Percentiles rank a stretch among this genome's conserved stretches.
Evolutionary conservation across 108 stramenopile species (phyloP).

Genomic region (Epipyxis sp.): DNA sequence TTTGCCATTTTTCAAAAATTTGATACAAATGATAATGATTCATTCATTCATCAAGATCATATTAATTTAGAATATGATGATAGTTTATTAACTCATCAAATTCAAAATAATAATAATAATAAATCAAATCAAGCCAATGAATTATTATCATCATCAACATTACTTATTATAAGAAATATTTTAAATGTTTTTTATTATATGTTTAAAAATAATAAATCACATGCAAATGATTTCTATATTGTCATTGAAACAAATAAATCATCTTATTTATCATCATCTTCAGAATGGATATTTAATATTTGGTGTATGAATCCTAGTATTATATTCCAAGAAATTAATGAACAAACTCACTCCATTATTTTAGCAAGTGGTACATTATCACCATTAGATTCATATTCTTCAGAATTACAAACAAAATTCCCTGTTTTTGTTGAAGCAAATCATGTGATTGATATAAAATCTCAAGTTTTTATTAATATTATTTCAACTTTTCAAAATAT

Average conservation of each 20-base stretch:
- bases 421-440: constrained; percentile 79
- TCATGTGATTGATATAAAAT: constrained; percentile 76
- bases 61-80: too few relatives aligned
- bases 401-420: constrained; percentile 83
- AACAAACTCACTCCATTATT: constrained; percentile 64
- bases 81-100: too few relatives aligned
- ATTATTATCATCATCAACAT: neutral
- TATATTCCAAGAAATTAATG: neutral
- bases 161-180: neutral
- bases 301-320: constrained; percentile 14
- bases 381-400: constrained; percentile 79
- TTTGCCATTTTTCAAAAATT: too few relatives aligned
- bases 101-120: too few relatives aligned
- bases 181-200: neutral
- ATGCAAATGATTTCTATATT: neutral
- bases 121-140: too few relatives aligned
- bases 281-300: neutral
- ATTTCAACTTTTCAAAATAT: neutral
- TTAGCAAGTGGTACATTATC: constrained; percentile 92
- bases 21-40: too few relatives aligned
- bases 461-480: constrained; percentile 50
- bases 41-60: too few relatives aligned
- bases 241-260: neutral
- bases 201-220: neutral
- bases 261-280: neutral